Percentiles rank a stretch among this genome's conserved stretches.
These are phyloP conservation scores for Ophiostoma australiae DNA, from an alignment of 2,329 filamentous ascomycete genomes.

Conservation along the genomic window DNA sequence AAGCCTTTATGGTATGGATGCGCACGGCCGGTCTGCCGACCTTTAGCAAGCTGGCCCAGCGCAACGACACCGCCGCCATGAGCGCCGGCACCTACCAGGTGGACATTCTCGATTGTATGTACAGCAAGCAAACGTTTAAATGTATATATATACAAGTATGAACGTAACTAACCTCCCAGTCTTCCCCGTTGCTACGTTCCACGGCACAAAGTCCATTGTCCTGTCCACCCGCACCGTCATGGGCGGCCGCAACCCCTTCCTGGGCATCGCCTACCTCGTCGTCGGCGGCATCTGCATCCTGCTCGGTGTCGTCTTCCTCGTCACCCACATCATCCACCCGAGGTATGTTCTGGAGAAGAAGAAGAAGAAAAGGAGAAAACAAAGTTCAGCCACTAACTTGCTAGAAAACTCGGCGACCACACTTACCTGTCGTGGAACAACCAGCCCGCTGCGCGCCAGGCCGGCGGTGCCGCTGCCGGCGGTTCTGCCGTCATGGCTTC, in stretches of 20 bases:
- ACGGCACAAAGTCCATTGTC: constrained; percentile 83
- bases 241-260: constrained; percentile 90
- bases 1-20: constrained; percentile 98
- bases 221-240: constrained; percentile 88
- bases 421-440: constrained; percentile 96
- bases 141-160: not conserved
- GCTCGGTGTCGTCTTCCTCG: constrained; percentile 80
- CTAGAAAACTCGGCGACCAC: constrained; percentile 92
- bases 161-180: constrained; percentile 46
- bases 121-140: not conserved
- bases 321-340: constrained; percentile 85
- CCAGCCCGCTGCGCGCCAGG: constrained; percentile 38
- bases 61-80: constrained; percentile 71
- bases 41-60: constrained; percentile 87
- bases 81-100: constrained; percentile 67
- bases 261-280: constrained; percentile 92
- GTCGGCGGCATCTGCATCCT: constrained; percentile 90
- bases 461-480: constrained; percentile 23
- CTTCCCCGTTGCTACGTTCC: constrained; percentile 73
- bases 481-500: constrained; percentile 44
- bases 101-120: constrained; percentile 72
- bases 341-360: constrained; percentile 50
- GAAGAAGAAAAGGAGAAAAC: not conserved
- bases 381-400: not conserved
- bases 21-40: constrained; percentile 86